Conservation (phyloP, 352 stramenopile genomes). For the Globisporangium uncinulatum region DNA sequence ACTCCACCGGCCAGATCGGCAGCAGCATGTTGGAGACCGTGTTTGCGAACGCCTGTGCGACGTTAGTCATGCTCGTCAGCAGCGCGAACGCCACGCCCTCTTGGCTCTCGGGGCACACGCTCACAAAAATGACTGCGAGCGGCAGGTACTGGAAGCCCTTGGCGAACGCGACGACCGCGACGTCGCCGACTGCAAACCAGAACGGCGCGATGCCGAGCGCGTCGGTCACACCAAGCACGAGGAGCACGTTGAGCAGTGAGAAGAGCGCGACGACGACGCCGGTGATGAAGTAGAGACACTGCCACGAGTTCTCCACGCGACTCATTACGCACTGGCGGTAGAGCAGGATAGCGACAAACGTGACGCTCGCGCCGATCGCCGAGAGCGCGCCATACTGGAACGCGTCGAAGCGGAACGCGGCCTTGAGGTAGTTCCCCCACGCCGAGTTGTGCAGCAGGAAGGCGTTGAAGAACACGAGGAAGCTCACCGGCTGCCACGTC, state of each 20-base stretch:
- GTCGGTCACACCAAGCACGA: conserved; percentile 66
- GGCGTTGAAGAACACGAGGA: conserved; percentile 56
- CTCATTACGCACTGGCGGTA: conserved; percentile 50
- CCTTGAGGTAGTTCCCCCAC: conserved; percentile 78
- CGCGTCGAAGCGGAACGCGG: conserved; percentile 60
- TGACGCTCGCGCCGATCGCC: conserved; percentile 62
- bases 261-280: conserved; percentile 52
- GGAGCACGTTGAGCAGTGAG: conserved; percentile 64
- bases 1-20: conserved; percentile 63
- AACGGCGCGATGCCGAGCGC: conserved; percentile 50
- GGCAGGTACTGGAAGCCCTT: conserved; percentile 77
- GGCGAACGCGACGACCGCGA: conserved; percentile 60
- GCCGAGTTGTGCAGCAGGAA: conserved; percentile 68
- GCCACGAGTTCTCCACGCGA: conserved; percentile 40
- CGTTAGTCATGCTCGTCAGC: conserved; percentile 70
- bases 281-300: conserved; percentile 59
- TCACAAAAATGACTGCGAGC: conserved; percentile 70
- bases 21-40: conserved; percentile 80
- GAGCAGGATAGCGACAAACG: conserved; percentile 46
- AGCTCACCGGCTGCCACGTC: conserved; percentile 73
- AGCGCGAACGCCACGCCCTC: conserved; percentile 75
- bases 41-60: conserved; percentile 58
- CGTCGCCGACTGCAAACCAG: conserved; percentile 73
- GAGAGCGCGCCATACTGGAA: conserved; percentile 76
- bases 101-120: conserved; percentile 65